phyloP scores from a whole-genome alignment of 2,329 filamentous ascomycete genomes.

The Teratosphaeria gauchensis region DNA sequence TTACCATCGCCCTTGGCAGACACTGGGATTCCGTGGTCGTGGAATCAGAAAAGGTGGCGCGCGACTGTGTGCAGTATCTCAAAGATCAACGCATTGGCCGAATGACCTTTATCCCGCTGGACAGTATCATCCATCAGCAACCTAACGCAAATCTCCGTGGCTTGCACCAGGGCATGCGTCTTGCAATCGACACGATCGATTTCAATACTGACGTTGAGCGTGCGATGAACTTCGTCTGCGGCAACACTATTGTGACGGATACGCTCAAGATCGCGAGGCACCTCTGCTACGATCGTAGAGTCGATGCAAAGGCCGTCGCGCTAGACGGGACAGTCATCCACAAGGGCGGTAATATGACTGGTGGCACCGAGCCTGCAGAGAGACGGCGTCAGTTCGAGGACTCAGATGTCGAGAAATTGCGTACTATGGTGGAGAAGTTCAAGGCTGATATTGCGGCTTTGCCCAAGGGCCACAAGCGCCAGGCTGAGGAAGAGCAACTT shows the following conservation, averaged over 20 bases:
- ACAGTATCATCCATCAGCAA: conserved; percentile 92
- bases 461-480: conserved; percentile 66
- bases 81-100: conserved; percentile 80
- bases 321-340: conserved; percentile 94
- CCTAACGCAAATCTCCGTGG: conserved; percentile 86
- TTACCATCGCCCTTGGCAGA: conserved; percentile 81
- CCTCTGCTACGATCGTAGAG: conserved; percentile 72
- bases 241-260: conserved; percentile 90
- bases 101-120: conserved; percentile 89
- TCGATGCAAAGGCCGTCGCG: conserved; percentile 89
- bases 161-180: conserved; percentile 68
- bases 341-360: conserved; percentile 93
- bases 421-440: conserved; percentile 64
- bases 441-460: conserved; percentile 69
- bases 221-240: conserved; percentile 90
- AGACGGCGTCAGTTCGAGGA: conserved; percentile 75
- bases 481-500: conserved; percentile 68
- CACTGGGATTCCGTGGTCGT: conserved; percentile 94
- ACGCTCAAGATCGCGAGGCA: conserved; percentile 76
- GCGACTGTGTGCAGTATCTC: conserved; percentile 88
- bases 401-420: conserved; percentile 76
- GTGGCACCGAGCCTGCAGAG: conserved; percentile 69
- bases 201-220: conserved; percentile 82
- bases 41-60: conserved; percentile 86
- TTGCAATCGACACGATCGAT: conserved; percentile 93